Conservation (phyloP, 2,329 filamentous ascomycete genomes). For the Fusarium coffeatum region DNA sequence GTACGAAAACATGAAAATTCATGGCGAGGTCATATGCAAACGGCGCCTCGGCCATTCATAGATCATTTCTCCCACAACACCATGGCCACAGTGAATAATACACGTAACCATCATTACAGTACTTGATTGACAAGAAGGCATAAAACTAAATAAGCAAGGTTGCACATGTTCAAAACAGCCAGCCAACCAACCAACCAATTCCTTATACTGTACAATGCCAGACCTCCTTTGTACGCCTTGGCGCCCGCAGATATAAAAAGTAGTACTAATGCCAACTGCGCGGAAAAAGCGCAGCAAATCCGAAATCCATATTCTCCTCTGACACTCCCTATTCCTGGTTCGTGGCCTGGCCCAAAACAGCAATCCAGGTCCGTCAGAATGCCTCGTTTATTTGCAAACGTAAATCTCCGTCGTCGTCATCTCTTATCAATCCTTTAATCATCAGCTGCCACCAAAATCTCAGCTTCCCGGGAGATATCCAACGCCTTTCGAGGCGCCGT, state of each 20-base stretch:
- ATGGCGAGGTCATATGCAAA: neutral
- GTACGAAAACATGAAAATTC: neutral
- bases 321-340: constrained; percentile 9
- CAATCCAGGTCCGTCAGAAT: constrained; percentile 27
- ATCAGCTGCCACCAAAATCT: constrained; percentile 41
- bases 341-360: constrained; percentile 11
- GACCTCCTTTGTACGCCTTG: constrained; percentile 32
- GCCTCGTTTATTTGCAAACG: constrained; percentile 30
- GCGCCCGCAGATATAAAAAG: constrained; percentile 20
- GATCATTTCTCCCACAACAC: neutral
- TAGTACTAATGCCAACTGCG: neutral
- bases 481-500: constrained; percentile 38
- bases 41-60: neutral
- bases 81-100: neutral
- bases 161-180: constrained; percentile 17
- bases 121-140: constrained; percentile 26
- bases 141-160: constrained; percentile 35
- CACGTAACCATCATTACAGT: constrained; percentile 22
- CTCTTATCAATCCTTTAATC: constrained; percentile 17
- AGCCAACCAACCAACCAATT: constrained; percentile 17
- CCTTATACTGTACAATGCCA: constrained; percentile 38
- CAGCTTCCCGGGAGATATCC: constrained; percentile 33
- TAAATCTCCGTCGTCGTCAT: constrained; percentile 21
- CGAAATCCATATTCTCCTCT: constrained; percentile 5
- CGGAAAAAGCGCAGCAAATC: constrained; percentile 11